Percentiles rank a stretch among this genome's conserved stretches.
Conservation (phyloP, 208 protist genomes). For the Leptomonas pyrrhocoris region DNA sequence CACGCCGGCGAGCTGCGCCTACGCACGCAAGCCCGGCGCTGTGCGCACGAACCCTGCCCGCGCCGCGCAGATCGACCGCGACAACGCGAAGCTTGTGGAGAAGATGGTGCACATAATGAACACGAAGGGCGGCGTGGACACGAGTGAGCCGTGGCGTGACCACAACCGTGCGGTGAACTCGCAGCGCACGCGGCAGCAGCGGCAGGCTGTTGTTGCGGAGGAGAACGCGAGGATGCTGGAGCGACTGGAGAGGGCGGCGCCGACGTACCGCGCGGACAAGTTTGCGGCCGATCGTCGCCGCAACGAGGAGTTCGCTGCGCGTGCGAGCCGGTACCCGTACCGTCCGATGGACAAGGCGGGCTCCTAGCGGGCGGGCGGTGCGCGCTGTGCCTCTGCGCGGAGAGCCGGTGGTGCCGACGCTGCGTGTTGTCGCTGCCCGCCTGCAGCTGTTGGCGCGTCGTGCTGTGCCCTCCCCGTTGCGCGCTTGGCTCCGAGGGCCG, state of each 20-base stretch:
- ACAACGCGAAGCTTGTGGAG: constrained; percentile 61
- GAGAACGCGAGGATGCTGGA: constrained; percentile 64
- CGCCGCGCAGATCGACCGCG: constrained; percentile 41
- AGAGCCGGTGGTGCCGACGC: too few relatives aligned
- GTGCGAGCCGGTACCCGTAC: constrained; percentile 64
- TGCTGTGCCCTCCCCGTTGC: too few relatives aligned
- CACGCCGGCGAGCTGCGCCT: constrained; percentile 38
- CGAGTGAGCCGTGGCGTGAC: constrained; percentile 60
- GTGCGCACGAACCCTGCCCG: constrained; percentile 33
- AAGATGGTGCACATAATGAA: constrained; percentile 74
- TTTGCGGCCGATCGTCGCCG: constrained; percentile 43
- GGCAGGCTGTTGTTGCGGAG: constrained; percentile 41
- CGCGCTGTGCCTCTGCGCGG: too few relatives aligned
- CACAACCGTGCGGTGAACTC: constrained; percentile 48
- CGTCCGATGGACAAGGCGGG: constrained; percentile 31
- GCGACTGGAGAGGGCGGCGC: constrained; percentile 47
- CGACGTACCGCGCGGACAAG: constrained; percentile 52
- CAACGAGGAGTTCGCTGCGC: constrained; percentile 60
- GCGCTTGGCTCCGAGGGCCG: too few relatives aligned
- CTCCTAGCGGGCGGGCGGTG: too few relatives aligned
- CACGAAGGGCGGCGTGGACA: constrained; percentile 61
- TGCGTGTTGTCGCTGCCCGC: too few relatives aligned
- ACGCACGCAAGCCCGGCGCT: constrained; percentile 38
- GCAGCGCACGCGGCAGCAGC: constrained; percentile 39
- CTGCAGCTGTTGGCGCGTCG: too few relatives aligned